A percentile compares a stretch with the other conserved stretches of the same genome.
These are phyloP conservation scores for Deinandra increscens DNA, from an alignment of 129 eudicot species.

Conservation along the genomic window DNA sequence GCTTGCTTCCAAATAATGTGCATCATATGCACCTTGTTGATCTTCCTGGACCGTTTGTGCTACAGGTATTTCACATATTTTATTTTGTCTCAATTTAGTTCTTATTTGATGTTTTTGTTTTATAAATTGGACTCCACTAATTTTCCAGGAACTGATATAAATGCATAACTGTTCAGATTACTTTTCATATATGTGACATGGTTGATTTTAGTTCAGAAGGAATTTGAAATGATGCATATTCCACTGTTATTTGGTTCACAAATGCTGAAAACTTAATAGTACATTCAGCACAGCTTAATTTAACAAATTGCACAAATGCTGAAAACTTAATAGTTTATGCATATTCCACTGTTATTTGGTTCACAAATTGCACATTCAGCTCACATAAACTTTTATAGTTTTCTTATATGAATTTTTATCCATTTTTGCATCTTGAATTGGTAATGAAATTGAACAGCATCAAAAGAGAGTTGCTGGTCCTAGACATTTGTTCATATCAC, in stretches of 20 bases:
- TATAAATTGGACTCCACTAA: neutral
- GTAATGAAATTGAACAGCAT: neutral
- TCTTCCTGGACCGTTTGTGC: conserved; percentile 81
- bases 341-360: too few species aligned
- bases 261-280: neutral
- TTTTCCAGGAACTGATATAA: conserved; percentile 1
- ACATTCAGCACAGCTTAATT: neutral
- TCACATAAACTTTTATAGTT: neutral
- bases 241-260: neutral
- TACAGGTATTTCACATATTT: conserved; percentile 50
- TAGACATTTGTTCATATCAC: neutral
- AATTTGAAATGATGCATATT: neutral
- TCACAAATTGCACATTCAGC: conserved; percentile 3
- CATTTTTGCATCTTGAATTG: neutral
- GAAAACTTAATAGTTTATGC: too few species aligned
- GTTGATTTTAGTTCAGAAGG: neutral
- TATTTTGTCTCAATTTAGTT: neutral
- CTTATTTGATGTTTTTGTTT: neutral
- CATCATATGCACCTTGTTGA: conserved; percentile 65
- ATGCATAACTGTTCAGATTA: neutral
- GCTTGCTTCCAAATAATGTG: conserved; percentile 68
- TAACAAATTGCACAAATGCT: too few species aligned
- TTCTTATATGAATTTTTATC: neutral
- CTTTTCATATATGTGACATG: neutral
- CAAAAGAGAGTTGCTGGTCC: neutral